These are phyloP conservation scores for Rubus parviflorus DNA, from an alignment of 306 rosid genomes.

Conservation along the genomic window DNA sequence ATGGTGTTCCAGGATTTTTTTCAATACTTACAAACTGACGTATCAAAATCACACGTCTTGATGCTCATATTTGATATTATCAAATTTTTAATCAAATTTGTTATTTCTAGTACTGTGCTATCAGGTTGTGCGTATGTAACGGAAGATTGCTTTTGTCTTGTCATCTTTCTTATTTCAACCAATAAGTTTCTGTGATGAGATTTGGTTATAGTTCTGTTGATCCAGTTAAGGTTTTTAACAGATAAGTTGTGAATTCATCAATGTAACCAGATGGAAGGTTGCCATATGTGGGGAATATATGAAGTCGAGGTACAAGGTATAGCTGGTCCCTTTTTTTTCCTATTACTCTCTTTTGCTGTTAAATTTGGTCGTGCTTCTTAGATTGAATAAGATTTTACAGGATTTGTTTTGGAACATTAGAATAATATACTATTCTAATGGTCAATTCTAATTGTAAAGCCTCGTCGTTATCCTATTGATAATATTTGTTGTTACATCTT, in stretches of 20 bases:
- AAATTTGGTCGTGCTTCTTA: constrained; percentile 2
- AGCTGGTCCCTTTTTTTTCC: constrained; percentile 9
- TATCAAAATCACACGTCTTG: not conserved
- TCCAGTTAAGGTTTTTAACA: constrained; percentile 44
- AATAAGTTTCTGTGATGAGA: not conserved
- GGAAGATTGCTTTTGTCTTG: not conserved
- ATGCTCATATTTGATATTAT: constrained; percentile 7
- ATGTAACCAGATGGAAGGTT: constrained; percentile 86
- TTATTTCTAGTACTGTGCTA: not conserved
- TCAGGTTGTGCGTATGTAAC: constrained; percentile 9
- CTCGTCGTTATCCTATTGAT: constrained; percentile 7
- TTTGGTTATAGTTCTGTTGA: constrained; percentile 1
- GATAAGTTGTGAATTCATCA: constrained; percentile 75
- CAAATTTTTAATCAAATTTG: constrained; percentile 3
- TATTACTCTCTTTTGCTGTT: constrained; percentile 2
- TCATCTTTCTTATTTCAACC: not conserved
- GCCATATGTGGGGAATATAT: constrained; percentile 97
- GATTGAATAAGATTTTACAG: constrained; percentile 9
- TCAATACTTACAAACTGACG: not conserved
- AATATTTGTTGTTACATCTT: constrained; percentile 25
- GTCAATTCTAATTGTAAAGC: constrained; percentile 4
- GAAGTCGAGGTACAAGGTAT: constrained; percentile 87
- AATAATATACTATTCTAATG: not conserved
- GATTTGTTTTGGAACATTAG: constrained; percentile 18
- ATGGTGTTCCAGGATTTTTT: constrained; percentile 17